Base-by-base conservation (phyloP, 768 basidiomycete genomes). In the Tylopilus vinaceipallidus region DNA sequence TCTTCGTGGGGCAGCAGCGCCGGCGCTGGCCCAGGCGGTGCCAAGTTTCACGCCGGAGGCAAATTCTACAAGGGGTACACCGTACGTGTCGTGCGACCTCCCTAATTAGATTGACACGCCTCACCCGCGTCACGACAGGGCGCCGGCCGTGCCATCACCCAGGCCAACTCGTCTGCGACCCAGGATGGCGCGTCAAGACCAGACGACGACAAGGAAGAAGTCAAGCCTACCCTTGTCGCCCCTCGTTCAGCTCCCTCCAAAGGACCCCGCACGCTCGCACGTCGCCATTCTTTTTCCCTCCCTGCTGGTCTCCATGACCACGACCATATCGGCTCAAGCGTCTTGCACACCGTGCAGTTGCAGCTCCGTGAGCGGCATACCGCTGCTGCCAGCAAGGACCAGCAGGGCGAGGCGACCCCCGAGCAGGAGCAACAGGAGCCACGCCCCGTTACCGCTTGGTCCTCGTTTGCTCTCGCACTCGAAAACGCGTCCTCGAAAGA, bases 11-110 rank as follows among this genome's bases (percentile, higher is more conserved):
- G 76, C 6, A 73, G 76, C 50, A 80, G 83, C 12, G 32, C 65
- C 0, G 64, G 64, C 4, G 67, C 86, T 45, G 81, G 86, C 36
- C 77, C 88, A 42, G 87, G 88, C 3, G 80, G 87, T 26, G 76
- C 86, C 46, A 90, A 87, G 64, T 82, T 83, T 56, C 80, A 82
- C 49, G 70, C 87, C 12, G 86, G 88, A 34, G 79, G 84, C 62
- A 78, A 86, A 39, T 86, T 86, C 61, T 81, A 89, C 65, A 71
- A 76, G 42, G 79, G 82, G 1, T 88, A 83, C 64, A 80, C 78
- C 23, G 88, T 90, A 49, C 61, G 80, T 75, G 26, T 26, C 50
- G 4, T 49, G 10, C 16, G 4, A 10, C 0, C 13, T 11, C 13
- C 3, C 24, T 24, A 13, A 38, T 30, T n/a, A n/a, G n/a, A n/a